phyloP scores from a whole-genome alignment of 2,329 filamentous ascomycete genomes.

The Colletotrichum lentis region DNA sequence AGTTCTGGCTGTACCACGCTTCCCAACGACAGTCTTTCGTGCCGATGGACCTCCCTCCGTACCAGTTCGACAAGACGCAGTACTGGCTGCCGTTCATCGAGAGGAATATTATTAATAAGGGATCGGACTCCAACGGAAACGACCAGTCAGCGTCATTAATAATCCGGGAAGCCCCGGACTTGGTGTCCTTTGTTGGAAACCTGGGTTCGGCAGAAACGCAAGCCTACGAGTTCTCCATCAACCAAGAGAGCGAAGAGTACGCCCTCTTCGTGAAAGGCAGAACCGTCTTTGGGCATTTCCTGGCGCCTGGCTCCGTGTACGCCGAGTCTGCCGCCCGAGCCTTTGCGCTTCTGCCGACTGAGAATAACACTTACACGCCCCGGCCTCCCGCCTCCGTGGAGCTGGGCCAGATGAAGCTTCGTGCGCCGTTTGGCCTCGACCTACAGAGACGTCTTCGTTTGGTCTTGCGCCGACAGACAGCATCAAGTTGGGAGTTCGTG shows the following conservation, averaged over 20 bases:
- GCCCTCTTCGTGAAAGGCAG: not conserved
- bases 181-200: not conserved
- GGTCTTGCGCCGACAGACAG: not conserved
- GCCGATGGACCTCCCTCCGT: conserved; percentile 40
- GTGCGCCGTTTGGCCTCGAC: not conserved
- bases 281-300: not conserved
- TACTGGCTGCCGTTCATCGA: conserved; percentile 41
- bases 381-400: not conserved
- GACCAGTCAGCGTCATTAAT: not conserved
- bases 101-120: no score
- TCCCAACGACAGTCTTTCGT: conserved; percentile 24
- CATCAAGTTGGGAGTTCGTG: not conserved
- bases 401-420: not conserved
- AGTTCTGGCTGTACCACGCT: conserved; percentile 42
- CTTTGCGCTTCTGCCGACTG: not conserved
- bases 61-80: conserved; percentile 43
- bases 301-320: conserved; percentile 4
- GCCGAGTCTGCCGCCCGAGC: conserved; percentile 4
- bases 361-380: not conserved
- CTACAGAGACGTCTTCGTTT: not conserved
- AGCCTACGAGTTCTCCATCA: not conserved
- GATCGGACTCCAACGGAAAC: not conserved
- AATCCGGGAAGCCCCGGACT: not conserved
- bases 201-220: not conserved
- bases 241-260: not conserved